A percentile compares a stretch with the other conserved stretches of the same genome.
phyloP scores from a whole-genome alignment of 345 rosid genomes.

The Excoecaria cochinchinensis region DNA sequence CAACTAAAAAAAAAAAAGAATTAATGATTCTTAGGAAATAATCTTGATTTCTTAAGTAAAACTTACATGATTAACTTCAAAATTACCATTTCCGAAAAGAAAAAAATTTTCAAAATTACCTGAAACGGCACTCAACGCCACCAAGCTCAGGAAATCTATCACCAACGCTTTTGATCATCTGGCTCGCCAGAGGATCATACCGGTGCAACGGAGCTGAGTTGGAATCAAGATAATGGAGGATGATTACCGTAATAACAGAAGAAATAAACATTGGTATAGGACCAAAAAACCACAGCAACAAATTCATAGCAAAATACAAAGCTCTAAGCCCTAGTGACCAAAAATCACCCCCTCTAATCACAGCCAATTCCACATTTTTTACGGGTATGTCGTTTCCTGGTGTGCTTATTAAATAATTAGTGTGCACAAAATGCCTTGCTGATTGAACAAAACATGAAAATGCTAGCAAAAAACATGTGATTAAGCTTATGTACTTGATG shows the following conservation, averaged over 20 bases:
- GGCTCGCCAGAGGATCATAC: constrained; percentile 28
- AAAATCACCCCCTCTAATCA: constrained; percentile 68
- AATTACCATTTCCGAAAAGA: too few relatives aligned
- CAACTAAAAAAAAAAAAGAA: too few relatives aligned
- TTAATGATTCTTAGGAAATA: constrained; percentile 19
- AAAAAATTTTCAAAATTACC: background rate
- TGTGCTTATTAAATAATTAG: constrained; percentile 61
- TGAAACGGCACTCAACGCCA: constrained; percentile 4
- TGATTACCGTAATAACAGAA: constrained; percentile 43
- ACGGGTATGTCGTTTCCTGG: constrained; percentile 40
- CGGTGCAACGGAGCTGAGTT: constrained; percentile 47
- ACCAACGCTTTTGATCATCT: constrained; percentile 28
- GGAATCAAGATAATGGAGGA: constrained; percentile 50
- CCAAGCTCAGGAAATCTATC: constrained; percentile 13
- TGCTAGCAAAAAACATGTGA: constrained; percentile 58
- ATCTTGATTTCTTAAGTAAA: background rate
- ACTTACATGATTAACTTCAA: background rate
- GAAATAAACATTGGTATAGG: constrained; percentile 72
- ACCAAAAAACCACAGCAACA: constrained; percentile 80
- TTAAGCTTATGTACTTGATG: constrained; percentile 62
- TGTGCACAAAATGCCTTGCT: constrained; percentile 58
- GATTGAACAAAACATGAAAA: constrained; percentile 76
- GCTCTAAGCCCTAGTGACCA: constrained; percentile 75
- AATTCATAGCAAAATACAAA: constrained; percentile 59
- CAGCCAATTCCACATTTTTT: constrained; percentile 37